Evolutionary conservation across 2,329 filamentous ascomycete species (phyloP), one percentile per base, ranked within the genome.

Genomic region (Fusarium nodosum): DNA sequence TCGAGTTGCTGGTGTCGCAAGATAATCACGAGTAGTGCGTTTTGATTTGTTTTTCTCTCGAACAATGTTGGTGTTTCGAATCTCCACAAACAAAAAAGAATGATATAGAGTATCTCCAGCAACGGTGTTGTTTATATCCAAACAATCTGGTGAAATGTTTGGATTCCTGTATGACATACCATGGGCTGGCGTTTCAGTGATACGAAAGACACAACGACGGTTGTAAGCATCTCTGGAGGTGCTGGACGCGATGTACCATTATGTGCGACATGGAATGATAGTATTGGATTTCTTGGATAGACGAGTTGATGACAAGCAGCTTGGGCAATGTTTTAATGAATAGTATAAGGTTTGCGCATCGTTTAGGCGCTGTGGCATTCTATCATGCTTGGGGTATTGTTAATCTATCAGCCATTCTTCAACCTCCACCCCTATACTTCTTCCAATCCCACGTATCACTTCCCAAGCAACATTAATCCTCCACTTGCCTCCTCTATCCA

Each of bases 391-490:
- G 22, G 30, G 51, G 44, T 51, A 39, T 20, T 56, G 48, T 76
- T 77, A 93, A 68, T 93, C 91, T 50, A 90, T 85, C 57, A 93
- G 79, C 85, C 90, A 94, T 77, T 95, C 92, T 66, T 92, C 89
- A 15, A 94, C 85, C 77, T 94, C 92, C n/a, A 96, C 85, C 4
- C 91, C 90, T 53, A 96, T 87, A 75, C 87, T 90, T 74, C 93
- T 82, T 30, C 91, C 93, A 67, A 96, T 80, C 5, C 85, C 86
- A 64, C 90, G 83, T 9, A 92, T 87, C 66, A 91, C 88, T 75
- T 96, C 93, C 91, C 91, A 94, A 2, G 90, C 88, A 60, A 93
- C 89, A 71, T 92, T 93, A 12, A 94, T 90, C 74, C 91, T 88
- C 91, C 92, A 96, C 78, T 91, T 90, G 7, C 87, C 88, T 1